Evolutionary conservation across 148 eudicot genomes (phyloP).

Genomic region (Fagopyrum esculentum): DNA sequence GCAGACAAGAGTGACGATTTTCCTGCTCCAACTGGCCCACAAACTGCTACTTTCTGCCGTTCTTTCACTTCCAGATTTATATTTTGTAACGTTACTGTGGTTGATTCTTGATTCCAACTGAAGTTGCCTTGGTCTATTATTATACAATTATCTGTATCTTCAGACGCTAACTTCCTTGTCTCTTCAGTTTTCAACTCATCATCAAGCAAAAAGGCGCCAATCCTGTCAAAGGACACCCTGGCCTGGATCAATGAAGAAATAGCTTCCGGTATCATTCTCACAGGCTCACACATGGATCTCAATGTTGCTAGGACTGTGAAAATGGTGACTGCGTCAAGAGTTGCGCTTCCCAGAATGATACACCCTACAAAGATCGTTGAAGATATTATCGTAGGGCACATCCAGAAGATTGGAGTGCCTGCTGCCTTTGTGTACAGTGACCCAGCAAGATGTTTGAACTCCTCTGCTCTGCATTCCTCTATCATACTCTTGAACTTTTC

Average conservation of each 20-base stretch:
- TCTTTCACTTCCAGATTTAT: constrained; percentile 25
- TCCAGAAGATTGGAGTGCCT: constrained; percentile 48
- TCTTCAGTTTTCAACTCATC: background rate
- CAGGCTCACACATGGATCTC: constrained; percentile 24
- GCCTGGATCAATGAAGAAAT: background rate
- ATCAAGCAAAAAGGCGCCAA: background rate
- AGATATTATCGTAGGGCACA: constrained; percentile 50
- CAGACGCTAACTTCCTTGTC: background rate
- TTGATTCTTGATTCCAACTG: constrained; percentile 31
- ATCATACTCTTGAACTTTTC: constrained; percentile 42
- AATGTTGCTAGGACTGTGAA: constrained; percentile 40
- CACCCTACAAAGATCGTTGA: constrained; percentile 49
- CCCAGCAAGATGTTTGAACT: constrained; percentile 39
- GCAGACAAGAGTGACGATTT: constrained; percentile 57
- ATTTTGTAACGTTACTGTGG: constrained; percentile 23
- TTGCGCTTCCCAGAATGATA: constrained; percentile 29
- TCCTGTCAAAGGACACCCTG: background rate
- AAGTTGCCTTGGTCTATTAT: constrained; percentile 28
- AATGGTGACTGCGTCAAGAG: constrained; percentile 43
- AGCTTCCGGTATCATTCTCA: background rate
- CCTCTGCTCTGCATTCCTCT: constrained; percentile 34
- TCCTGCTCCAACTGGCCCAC: constrained; percentile 68
- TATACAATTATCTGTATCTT: constrained; percentile 15
- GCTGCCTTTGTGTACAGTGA: constrained; percentile 26
- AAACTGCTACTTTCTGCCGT: constrained; percentile 46